Evolutionary conservation across 257 asterid genomes (phyloP).

Genomic region (Jasminum sambac): DNA sequence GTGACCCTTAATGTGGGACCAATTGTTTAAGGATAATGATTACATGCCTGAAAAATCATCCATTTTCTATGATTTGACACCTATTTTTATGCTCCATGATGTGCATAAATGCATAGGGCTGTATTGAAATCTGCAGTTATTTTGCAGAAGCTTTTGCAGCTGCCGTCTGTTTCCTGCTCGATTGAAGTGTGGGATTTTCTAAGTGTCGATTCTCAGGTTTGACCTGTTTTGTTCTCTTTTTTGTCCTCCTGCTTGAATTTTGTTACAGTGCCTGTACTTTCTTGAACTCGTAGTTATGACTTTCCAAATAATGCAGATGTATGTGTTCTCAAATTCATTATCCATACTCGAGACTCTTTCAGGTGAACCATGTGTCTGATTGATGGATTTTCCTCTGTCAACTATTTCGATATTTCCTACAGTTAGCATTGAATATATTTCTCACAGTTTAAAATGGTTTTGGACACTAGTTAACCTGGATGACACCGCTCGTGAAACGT

Average conservation of each 20-base stretch:
- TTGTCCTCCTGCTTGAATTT: constrained; percentile 15
- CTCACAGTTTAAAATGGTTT: constrained; percentile 25
- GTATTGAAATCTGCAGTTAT: constrained; percentile 16
- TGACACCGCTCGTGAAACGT: constrained; percentile 43
- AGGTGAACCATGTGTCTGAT: constrained; percentile 49
- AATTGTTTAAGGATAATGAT: neutral
- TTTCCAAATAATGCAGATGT: constrained; percentile 64
- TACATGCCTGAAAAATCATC: constrained; percentile 17
- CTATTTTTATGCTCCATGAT: constrained; percentile 6
- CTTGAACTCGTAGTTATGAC: constrained; percentile 20
- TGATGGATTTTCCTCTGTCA: constrained; percentile 17
- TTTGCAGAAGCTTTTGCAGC: constrained; percentile 85
- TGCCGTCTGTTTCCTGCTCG: constrained; percentile 80
- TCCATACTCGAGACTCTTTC: constrained; percentile 81
- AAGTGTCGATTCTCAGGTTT: constrained; percentile 97
- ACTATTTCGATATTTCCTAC: constrained; percentile 10
- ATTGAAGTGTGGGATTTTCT: constrained; percentile 99
- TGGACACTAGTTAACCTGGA: constrained; percentile 50
- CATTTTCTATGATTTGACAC: constrained; percentile 1
- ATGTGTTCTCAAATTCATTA: constrained; percentile 76
- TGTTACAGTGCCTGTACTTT: constrained; percentile 22
- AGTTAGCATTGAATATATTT: neutral
- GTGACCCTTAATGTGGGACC: constrained; percentile 7
- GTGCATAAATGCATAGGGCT: neutral
- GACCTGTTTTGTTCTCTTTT: constrained; percentile 26